Percentiles rank a stretch among this genome's conserved stretches.
Evolutionary conservation across 768 basidiomycete species (phyloP).

Genomic region (Boletus subcaerulescens): DNA sequence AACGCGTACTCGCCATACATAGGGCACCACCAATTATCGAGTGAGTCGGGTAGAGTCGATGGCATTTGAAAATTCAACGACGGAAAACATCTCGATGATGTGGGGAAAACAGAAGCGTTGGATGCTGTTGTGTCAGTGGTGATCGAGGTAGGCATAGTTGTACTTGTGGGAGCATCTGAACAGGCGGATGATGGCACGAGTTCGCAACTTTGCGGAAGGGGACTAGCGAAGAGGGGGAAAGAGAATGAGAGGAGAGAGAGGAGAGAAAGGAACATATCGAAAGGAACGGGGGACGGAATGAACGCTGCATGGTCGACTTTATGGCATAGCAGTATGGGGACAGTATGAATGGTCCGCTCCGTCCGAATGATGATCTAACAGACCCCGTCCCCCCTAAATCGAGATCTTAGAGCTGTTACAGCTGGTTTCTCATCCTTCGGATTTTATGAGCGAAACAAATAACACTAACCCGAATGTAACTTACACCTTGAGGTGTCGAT

Average conservation of each 20-base stretch:
- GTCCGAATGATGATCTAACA: too few species aligned
- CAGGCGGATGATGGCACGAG: neutral
- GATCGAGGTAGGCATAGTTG: too few species aligned
- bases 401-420: too few species aligned
- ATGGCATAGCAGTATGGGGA: neutral
- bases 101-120: too few species aligned
- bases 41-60: conserved; percentile 39
- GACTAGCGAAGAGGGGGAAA: conserved; percentile 10
- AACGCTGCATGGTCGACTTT: conserved; percentile 6
- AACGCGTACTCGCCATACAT: conserved; percentile 66
- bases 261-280: conserved; percentile 9
- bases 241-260: conserved; percentile 4
- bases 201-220: conserved; percentile 11
- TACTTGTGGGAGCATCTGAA: neutral
- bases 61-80: conserved; percentile 56
- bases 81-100: conserved; percentile 34
- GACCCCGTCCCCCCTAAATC: too few species aligned
- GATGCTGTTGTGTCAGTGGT: too few species aligned
- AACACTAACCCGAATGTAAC: too few species aligned
- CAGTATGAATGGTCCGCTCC: too few species aligned
- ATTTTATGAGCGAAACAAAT: too few species aligned
- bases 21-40: conserved; percentile 64
- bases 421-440: too few species aligned
- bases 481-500: too few species aligned
- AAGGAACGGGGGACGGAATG: neutral